These are phyloP conservation scores for Fusarium denticulatum DNA, from an alignment of 2,329 filamentous ascomycete species.

Conservation along the genomic window DNA sequence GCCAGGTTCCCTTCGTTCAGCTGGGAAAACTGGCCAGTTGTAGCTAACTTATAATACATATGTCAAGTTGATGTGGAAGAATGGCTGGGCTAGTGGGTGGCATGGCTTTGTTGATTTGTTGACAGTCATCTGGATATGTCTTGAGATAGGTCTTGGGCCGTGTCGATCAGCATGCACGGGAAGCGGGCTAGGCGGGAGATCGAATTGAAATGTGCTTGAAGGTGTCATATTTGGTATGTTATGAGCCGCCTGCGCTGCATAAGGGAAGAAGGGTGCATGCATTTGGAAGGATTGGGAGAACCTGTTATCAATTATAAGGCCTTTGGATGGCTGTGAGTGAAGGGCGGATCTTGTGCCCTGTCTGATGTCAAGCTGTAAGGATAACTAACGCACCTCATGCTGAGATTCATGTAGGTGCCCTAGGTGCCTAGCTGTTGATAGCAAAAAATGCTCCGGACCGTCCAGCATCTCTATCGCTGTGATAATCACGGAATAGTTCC, in stretches of 20 bases:
- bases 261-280: not conserved
- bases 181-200: conserved; percentile 18
- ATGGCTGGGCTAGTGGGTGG: not conserved
- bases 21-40: not conserved
- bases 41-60: not conserved
- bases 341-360: not conserved
- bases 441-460: not conserved
- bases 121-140: conserved; percentile 11
- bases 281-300: not conserved
- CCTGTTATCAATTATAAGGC: not conserved
- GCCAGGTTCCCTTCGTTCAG: conserved; percentile 5
- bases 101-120: conserved; percentile 29
- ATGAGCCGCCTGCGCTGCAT: not conserved
- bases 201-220: conserved; percentile 3
- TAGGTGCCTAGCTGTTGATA: not conserved
- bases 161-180: conserved; percentile 33
- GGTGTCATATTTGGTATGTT: conserved; percentile 9
- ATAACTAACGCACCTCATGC: not conserved
- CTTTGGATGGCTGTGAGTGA: not conserved
- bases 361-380: not conserved
- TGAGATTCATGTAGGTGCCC: not conserved
- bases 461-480: not conserved
- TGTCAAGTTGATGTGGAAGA: not conserved
- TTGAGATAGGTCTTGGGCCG: conserved; percentile 9
- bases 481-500: not conserved